phyloP scores from a whole-genome alignment of 2,329 filamentous ascomycete species.

The Colletotrichum sp. region DNA sequence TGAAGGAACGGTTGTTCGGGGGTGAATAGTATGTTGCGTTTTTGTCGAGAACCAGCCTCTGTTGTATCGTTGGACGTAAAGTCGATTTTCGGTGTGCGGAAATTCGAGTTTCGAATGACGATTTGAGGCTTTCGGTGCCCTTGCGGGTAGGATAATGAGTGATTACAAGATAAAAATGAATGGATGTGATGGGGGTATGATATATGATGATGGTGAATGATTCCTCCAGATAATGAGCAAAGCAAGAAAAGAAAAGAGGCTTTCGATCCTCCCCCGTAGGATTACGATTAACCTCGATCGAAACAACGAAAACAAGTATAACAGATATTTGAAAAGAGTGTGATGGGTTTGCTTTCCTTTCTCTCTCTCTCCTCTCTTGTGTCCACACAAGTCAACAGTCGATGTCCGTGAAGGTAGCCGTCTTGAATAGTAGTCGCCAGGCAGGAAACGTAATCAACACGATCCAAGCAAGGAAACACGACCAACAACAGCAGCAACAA shows the following conservation, averaged over 20 bases:
- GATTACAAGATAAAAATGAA: not conserved
- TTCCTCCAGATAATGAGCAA: not conserved
- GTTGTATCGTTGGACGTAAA: not conserved
- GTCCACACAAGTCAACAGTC: not conserved
- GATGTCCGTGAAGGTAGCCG: not conserved
- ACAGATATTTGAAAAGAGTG: not conserved
- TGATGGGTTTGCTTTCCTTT: not conserved
- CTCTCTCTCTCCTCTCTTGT: not conserved
- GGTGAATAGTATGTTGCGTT: not conserved
- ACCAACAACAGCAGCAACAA: not conserved
- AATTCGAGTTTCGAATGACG: not conserved
- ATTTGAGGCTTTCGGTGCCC: not conserved
- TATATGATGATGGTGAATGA: not conserved
- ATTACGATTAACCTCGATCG: conserved; percentile 7
- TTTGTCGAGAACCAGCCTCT: conserved; percentile 16
- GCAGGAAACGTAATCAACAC: conserved; percentile 12
- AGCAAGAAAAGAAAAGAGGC: not conserved
- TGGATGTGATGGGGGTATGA: not conserved
- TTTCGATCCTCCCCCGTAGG: conserved; percentile 1
- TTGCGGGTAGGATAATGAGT: not conserved
- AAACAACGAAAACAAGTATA: not conserved
- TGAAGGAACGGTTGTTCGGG: not conserved
- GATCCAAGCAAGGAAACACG: not conserved
- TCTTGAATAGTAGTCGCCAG: not conserved
- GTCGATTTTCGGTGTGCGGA: not conserved